phyloP scores from a whole-genome alignment of 1,139 yeast species.

The Ogataea hybrid region DNA sequence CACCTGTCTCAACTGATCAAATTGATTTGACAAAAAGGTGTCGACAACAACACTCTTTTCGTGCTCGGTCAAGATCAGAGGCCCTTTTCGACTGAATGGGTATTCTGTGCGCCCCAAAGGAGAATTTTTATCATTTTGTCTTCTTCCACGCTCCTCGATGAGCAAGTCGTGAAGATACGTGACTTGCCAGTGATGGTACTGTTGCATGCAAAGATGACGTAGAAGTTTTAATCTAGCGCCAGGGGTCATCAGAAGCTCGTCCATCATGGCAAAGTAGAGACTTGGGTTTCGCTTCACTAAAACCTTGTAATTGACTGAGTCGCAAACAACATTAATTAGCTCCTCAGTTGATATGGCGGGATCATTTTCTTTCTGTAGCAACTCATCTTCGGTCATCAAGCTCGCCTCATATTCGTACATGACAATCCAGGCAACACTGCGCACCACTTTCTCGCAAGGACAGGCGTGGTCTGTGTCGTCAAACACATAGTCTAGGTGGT shows the following conservation, averaged over 20 bases:
- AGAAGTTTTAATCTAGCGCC: constrained; percentile 62
- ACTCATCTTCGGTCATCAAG: constrained; percentile 22
- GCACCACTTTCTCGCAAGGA: constrained; percentile 37
- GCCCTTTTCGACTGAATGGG: constrained; percentile 54
- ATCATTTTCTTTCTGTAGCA: constrained; percentile 20
- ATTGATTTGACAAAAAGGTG: constrained; percentile 59
- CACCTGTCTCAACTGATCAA: constrained; percentile 43
- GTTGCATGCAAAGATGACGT: constrained; percentile 62
- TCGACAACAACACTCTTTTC: constrained; percentile 68
- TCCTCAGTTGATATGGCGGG: constrained; percentile 45
- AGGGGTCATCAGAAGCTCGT: constrained; percentile 65
- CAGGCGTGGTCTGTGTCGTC: constrained; percentile 35
- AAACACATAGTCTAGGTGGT: constrained; percentile 35
- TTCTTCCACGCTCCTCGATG: constrained; percentile 50
- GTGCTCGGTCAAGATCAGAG: constrained; percentile 48
- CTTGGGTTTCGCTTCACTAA: constrained; percentile 41
- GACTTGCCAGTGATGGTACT: constrained; percentile 50
- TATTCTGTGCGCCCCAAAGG: constrained; percentile 29
- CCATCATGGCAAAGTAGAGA: constrained; percentile 54
- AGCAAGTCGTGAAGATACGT: constrained; percentile 63
- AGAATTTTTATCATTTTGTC: constrained; percentile 4
- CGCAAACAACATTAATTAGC: constrained; percentile 46
- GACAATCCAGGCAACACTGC: constrained; percentile 53
- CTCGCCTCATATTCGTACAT: constrained; percentile 35
- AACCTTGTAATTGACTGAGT: constrained; percentile 41